Evolutionary conservation across 148 eudicot genomes (phyloP).

Genomic region (Tetragonia tetragonoides): DNA sequence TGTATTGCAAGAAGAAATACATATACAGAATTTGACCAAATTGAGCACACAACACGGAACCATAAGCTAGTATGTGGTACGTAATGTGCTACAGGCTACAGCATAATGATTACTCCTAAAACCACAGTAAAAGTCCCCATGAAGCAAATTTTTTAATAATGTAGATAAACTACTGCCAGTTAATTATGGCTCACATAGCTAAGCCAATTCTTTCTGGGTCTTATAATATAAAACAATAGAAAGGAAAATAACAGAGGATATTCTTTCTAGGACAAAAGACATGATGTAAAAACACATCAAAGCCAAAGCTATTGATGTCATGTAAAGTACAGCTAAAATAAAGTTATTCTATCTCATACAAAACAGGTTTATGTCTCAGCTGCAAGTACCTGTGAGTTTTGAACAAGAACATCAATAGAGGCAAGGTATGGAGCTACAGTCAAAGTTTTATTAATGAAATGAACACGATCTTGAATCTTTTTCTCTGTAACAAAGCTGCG

Average conservation of each 20-base stretch:
- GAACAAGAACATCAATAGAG: constrained; percentile 87
- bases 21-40: neutral
- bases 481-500: constrained; percentile 65
- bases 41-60: neutral
- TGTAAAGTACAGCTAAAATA: neutral
- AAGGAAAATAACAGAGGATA: too few species aligned
- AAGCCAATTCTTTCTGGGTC: too few species aligned
- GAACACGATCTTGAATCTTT: constrained; percentile 73
- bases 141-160: neutral
- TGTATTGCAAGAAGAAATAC: neutral
- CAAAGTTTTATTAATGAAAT: constrained; percentile 89
- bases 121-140: neutral
- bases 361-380: constrained; percentile 16
- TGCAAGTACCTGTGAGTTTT: constrained; percentile 80
- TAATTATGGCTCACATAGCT: neutral
- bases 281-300: neutral
- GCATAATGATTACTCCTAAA: neutral
- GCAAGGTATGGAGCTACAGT: constrained; percentile 91
- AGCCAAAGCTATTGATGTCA: neutral
- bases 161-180: neutral
- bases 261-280: too few species aligned
- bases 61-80: neutral
- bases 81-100: neutral
- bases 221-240: too few species aligned
- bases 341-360: neutral